Evolutionary conservation across 2,329 filamentous ascomycete genomes (phyloP).

Genomic region (Leptosphaerulina australis): DNA sequence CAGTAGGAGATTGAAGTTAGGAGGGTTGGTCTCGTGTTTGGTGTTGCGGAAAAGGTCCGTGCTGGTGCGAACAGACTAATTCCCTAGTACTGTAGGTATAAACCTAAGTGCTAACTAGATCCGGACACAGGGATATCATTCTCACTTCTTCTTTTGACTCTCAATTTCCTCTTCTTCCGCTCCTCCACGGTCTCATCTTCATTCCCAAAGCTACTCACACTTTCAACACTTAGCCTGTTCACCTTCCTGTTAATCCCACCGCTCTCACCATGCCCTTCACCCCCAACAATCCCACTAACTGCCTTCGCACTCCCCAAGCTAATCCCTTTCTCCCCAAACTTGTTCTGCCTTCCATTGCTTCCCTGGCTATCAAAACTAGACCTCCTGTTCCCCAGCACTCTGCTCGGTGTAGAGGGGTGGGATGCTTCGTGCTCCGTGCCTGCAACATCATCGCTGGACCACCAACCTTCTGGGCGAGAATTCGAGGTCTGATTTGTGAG

Average conservation of each 20-base stretch:
- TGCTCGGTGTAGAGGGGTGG: constrained; percentile 25
- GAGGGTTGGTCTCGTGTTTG: too few relatives aligned
- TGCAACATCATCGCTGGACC: constrained; percentile 47
- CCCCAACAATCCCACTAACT: constrained; percentile 39
- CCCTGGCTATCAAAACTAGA: constrained; percentile 38
- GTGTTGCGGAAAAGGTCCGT: too few relatives aligned
- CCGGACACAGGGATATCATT: constrained; percentile 9
- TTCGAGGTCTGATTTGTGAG: constrained; percentile 39
- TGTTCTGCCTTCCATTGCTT: constrained; percentile 29
- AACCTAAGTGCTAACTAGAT: neutral
- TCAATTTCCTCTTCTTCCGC: constrained; percentile 16
- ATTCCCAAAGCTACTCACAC: constrained; percentile 14
- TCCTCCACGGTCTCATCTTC: constrained; percentile 15
- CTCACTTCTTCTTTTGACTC: constrained; percentile 11
- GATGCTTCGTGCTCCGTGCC: constrained; percentile 34
- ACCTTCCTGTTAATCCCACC: constrained; percentile 9
- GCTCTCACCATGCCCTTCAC: constrained; percentile 32
- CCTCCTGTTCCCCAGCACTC: constrained; percentile 13
- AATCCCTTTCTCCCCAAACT: constrained; percentile 44
- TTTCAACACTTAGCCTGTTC: constrained; percentile 3
- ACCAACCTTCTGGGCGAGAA: constrained; percentile 48
- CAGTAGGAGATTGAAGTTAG: too few relatives aligned
- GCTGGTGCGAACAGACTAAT: too few relatives aligned
- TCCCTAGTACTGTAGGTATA: too few relatives aligned
- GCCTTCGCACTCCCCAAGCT: constrained; percentile 41